phyloP scores from a whole-genome alignment of 106 monocot species.

The Alisma plantagoaquatica region DNA sequence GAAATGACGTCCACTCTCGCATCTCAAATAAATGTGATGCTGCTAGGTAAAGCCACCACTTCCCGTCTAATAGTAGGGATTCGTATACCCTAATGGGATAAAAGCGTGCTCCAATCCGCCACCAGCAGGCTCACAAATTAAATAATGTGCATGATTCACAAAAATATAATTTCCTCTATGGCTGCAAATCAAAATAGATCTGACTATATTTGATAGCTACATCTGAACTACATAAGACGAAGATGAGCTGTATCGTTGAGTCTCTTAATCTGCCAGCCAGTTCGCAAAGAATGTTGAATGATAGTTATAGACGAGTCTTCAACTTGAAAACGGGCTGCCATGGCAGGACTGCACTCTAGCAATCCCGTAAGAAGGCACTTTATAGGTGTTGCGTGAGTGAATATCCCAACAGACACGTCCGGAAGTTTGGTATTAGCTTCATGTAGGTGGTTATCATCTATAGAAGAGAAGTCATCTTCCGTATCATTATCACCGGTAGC shows the following conservation, averaged over 20 bases:
- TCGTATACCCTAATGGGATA: too few relatives aligned
- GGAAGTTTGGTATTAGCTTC: slow-evolving; percentile 21
- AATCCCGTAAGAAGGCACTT: slow-evolving; percentile 74
- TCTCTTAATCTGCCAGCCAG: slow-evolving; percentile 87
- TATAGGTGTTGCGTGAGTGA: slow-evolving; percentile 80
- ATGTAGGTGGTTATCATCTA: slow-evolving; percentile 19
- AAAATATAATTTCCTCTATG: too few relatives aligned
- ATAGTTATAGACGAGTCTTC: slow-evolving; percentile 93
- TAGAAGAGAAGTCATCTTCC: slow-evolving; percentile 64
- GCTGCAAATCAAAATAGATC: too few relatives aligned
- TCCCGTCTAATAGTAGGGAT: too few relatives aligned
- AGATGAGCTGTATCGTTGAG: slow-evolving; percentile 95
- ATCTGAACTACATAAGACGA: slow-evolving; percentile 61
- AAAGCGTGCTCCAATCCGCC: too few relatives aligned
- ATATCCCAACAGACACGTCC: slow-evolving; percentile 47
- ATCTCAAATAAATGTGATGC: too few relatives aligned
- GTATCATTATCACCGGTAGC: slow-evolving; percentile 66
- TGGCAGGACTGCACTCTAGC: slow-evolving; percentile 41
- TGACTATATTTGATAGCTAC: too few relatives aligned
- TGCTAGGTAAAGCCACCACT: too few relatives aligned
- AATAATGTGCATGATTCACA: background rate
- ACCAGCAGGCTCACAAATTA: too few relatives aligned
- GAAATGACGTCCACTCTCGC: too few relatives aligned
- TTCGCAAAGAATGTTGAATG: slow-evolving; percentile 58
- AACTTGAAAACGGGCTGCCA: slow-evolving; percentile 56